Percentiles rank a stretch among this genome's conserved stretches.
These are phyloP conservation scores for Penicillium cinerascens DNA, from an alignment of 495 filamentous ascomycete genomes.

Conservation along the genomic window DNA sequence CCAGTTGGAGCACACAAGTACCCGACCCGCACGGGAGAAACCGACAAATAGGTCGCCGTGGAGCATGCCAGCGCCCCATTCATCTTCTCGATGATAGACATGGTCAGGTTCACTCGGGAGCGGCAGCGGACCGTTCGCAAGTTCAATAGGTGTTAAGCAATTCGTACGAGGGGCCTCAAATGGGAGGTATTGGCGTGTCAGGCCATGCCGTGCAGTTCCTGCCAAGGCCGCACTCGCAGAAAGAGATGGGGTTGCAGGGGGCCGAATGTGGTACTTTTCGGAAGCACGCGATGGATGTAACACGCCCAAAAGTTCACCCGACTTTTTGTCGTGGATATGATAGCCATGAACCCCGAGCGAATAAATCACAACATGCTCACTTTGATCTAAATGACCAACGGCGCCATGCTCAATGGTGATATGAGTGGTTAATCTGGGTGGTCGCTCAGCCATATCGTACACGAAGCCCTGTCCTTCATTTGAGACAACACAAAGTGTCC, in stretches of 20 bases:
- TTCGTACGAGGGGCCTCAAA: constrained; percentile 18
- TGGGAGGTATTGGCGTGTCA: constrained; percentile 8
- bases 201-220: constrained; percentile 16
- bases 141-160: constrained; percentile 22
- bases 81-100: constrained; percentile 28
- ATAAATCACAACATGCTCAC: constrained; percentile 34
- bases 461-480: constrained; percentile 38
- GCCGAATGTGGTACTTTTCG: constrained; percentile 31
- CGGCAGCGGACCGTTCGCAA: constrained; percentile 27
- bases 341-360: constrained; percentile 38
- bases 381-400: constrained; percentile 39
- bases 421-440: constrained; percentile 28
- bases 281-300: constrained; percentile 28
- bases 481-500: constrained; percentile 40
- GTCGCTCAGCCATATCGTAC: constrained; percentile 39
- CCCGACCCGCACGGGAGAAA: constrained; percentile 35
- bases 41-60: constrained; percentile 36
- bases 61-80: constrained; percentile 42
- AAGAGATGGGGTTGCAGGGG: constrained; percentile 14
- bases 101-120: constrained; percentile 25
- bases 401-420: constrained; percentile 31
- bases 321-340: constrained; percentile 30
- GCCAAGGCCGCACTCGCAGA: constrained; percentile 17
- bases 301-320: constrained; percentile 27
- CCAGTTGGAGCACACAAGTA: constrained; percentile 39